Evolutionary conservation across 176 grass and related monocot species (phyloP).

Genomic region (Carex kokanica): DNA sequence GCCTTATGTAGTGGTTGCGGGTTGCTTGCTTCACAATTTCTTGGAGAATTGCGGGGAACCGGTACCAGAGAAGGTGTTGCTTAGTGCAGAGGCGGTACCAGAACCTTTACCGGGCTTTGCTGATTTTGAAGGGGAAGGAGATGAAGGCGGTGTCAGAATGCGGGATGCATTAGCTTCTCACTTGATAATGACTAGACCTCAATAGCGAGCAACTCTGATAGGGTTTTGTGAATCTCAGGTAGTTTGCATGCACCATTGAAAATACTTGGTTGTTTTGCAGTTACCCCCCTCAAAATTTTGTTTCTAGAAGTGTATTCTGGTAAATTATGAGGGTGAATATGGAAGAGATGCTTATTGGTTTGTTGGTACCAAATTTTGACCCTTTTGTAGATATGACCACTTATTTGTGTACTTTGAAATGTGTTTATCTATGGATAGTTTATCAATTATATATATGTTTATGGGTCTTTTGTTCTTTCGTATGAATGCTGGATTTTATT

Average conservation of each 20-base stretch:
- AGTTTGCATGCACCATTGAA: neutral
- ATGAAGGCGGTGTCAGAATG: conserved; percentile 71
- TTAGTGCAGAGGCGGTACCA: neutral
- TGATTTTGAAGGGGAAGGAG: conserved; percentile 58
- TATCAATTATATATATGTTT: neutral
- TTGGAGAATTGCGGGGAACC: conserved; percentile 59
- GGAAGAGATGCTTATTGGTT: neutral
- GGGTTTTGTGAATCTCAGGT: neutral
- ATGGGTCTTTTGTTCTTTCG: neutral
- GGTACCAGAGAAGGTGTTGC: conserved; percentile 25
- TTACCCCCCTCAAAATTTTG: neutral
- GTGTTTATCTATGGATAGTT: neutral
- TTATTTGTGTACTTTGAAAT: neutral
- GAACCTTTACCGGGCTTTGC: conserved; percentile 28
- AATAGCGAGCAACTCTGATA: neutral
- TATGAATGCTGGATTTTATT: neutral
- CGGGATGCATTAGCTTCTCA: conserved; percentile 70
- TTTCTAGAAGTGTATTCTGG: neutral
- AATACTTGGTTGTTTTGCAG: neutral
- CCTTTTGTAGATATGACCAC: neutral
- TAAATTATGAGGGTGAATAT: neutral
- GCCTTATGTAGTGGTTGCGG: conserved; percentile 65
- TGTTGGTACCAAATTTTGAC: neutral
- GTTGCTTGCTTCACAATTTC: conserved; percentile 86
- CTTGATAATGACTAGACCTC: conserved; percentile 49